These are phyloP conservation scores for Jamesozyma gamospora DNA, from an alignment of 805 yeast genomes.

Conservation along the genomic window DNA sequence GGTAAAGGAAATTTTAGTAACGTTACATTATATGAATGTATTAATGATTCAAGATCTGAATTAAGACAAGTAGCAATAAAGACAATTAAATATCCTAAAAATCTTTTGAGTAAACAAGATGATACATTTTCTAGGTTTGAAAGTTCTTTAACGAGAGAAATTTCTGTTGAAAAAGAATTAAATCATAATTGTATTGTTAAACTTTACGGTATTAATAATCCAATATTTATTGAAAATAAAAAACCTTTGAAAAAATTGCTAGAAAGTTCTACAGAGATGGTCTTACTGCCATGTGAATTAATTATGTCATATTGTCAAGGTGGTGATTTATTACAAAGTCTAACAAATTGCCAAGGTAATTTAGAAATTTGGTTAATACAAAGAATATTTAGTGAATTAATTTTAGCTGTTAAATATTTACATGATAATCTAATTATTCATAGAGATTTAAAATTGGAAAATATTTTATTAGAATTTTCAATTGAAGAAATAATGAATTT, in stretches of 20 bases:
- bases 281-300: slow-evolving; percentile 34
- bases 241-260: slow-evolving; percentile 24
- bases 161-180: slow-evolving; percentile 48
- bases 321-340: slow-evolving; percentile 71
- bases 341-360: slow-evolving; percentile 32
- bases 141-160: slow-evolving; percentile 60
- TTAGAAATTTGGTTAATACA: slow-evolving; percentile 43
- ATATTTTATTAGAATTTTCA: slow-evolving; percentile 45
- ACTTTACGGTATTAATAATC: slow-evolving; percentile 40
- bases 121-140: slow-evolving; percentile 45
- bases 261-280: slow-evolving; percentile 19
- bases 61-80: slow-evolving; percentile 55
- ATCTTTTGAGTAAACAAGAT: slow-evolving; percentile 29
- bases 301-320: slow-evolving; percentile 73
- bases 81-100: slow-evolving; percentile 37
- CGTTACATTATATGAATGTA: slow-evolving; percentile 41
- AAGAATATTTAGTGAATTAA: slow-evolving; percentile 60
- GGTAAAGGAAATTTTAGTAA: slow-evolving; percentile 65
- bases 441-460: slow-evolving; percentile 87
- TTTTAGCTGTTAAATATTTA: slow-evolving; percentile 58
- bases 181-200: slow-evolving; percentile 63
- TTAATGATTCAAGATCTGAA: slow-evolving; percentile 11
- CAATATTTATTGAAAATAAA: slow-evolving; percentile 16
- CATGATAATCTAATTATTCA: slow-evolving; percentile 68
- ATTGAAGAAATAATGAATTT: slow-evolving; percentile 24